Evolutionary conservation across 306 rosid species (phyloP).

Genomic region (Adenanthera pavonina): DNA sequence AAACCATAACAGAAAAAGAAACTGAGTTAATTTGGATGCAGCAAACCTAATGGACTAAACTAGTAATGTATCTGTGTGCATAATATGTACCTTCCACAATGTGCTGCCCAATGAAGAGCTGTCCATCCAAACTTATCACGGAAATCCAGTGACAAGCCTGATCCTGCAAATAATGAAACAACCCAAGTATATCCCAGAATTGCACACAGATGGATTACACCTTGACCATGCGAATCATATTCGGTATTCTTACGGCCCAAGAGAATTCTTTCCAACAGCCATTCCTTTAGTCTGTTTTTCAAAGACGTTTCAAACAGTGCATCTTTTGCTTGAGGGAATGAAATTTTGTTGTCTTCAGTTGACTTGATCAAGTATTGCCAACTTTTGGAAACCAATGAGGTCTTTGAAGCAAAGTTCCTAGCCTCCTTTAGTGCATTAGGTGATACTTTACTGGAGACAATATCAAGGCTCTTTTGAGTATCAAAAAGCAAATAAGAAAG

Average conservation of each 20-base stretch:
- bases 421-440: slow-evolving; percentile 60
- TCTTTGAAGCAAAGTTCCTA: slow-evolving; percentile 59
- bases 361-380: slow-evolving; percentile 66
- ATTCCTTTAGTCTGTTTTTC: slow-evolving; percentile 77
- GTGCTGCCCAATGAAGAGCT: slow-evolving; percentile 99
- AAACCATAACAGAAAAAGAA: slow-evolving; percentile 29
- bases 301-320: slow-evolving; percentile 63
- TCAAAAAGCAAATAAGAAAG: slow-evolving; percentile 75
- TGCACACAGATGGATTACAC: slow-evolving; percentile 87
- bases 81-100: slow-evolving; percentile 69
- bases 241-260: slow-evolving; percentile 61
- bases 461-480: slow-evolving; percentile 61
- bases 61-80: not conserved
- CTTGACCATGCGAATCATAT: slow-evolving; percentile 79
- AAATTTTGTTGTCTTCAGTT: slow-evolving; percentile 48
- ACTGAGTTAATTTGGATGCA: slow-evolving; percentile 33
- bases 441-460: slow-evolving; percentile 61
- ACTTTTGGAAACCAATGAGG: slow-evolving; percentile 57
- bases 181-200: slow-evolving; percentile 83
- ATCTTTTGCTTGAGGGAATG: slow-evolving; percentile 69
- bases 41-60: slow-evolving; percentile 31
- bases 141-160: slow-evolving; percentile 82
- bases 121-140: slow-evolving; percentile 96
- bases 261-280: slow-evolving; percentile 78
- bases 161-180: slow-evolving; percentile 60